Percentiles rank a stretch among this genome's conserved stretches.
Evolutionary conservation across 192 early-diverging fungal genomes (phyloP).

Genomic region (Pilobolus umbonatus): DNA sequence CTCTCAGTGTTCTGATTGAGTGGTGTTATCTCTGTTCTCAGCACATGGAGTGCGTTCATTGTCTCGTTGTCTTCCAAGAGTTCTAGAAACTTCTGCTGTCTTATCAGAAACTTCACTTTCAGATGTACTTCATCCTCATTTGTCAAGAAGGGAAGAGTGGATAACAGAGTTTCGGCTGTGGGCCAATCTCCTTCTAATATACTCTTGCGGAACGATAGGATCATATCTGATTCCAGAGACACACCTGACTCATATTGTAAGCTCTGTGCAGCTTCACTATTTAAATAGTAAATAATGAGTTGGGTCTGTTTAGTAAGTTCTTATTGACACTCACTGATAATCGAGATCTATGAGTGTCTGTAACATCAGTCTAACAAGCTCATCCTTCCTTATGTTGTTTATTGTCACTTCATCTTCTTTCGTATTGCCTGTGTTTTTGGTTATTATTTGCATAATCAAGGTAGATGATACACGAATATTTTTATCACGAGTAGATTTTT

Average conservation of each 20-base stretch:
- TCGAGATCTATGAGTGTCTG: constrained; percentile 84
- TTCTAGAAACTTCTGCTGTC: constrained; percentile 91
- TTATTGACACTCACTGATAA: constrained; percentile 50
- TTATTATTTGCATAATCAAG: background rate
- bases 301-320: background rate
- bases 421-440: too few relatives aligned
- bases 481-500: too few relatives aligned
- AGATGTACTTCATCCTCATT: background rate
- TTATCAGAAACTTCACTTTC: constrained; percentile 66
- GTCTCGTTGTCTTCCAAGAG: constrained; percentile 65
- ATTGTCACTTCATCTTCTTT: background rate
- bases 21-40: constrained; percentile 78
- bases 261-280: constrained; percentile 58
- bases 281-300: constrained; percentile 2
- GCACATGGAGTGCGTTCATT: constrained; percentile 66
- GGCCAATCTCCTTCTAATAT: constrained; percentile 79
- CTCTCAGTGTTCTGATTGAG: constrained; percentile 62
- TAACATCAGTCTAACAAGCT: constrained; percentile 84
- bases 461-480: too few relatives aligned
- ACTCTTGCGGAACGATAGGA: constrained; percentile 63
- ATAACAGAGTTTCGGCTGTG: constrained; percentile 54
- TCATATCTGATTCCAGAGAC: constrained; percentile 65
- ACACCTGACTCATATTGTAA: constrained; percentile 81
- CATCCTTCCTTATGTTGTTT: constrained; percentile 42
- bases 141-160: constrained; percentile 29